These are phyloP conservation scores for Blastocystis sp. DNA, from an alignment of 352 stramenopile species.

Conservation along the genomic window DNA sequence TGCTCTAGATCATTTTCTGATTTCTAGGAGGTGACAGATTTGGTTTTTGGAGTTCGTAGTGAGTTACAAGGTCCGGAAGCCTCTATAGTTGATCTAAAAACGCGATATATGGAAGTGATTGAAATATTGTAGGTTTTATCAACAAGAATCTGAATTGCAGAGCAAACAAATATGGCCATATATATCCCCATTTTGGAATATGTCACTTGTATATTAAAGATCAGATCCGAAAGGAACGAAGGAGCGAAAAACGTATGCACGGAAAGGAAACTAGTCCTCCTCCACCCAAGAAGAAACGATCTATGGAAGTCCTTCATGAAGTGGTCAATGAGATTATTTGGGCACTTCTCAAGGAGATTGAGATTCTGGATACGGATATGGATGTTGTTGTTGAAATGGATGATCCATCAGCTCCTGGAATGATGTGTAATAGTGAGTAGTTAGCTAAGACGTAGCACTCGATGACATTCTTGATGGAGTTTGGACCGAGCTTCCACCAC, in stretches of 20 bases:
- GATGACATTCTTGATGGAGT: not conserved
- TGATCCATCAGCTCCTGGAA: not conserved
- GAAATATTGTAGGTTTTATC: not conserved
- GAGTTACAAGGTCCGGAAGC: not conserved
- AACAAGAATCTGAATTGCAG: not conserved
- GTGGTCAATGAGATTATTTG: constrained; percentile 26
- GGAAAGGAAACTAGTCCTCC: not conserved
- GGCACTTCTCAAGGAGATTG: constrained; percentile 24
- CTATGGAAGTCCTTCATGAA: not conserved
- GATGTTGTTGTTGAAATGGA: not conserved
- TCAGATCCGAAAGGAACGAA: not conserved
- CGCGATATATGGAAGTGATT: not conserved
- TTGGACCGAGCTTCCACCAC: not conserved
- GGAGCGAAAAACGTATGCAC: not conserved
- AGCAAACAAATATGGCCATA: not conserved
- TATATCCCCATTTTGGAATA: constrained; percentile 30
- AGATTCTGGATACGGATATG: constrained; percentile 9
- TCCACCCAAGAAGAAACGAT: not conserved
- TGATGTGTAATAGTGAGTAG: not conserved
- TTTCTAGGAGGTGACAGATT: constrained; percentile 12
- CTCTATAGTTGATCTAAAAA: constrained; percentile 1
- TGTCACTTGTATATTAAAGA: not conserved
- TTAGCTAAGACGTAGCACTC: not conserved
- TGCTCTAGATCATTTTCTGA: not conserved
- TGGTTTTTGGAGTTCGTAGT: not conserved